A percentile compares a stretch with the other conserved stretches of the same genome.
Conservation (phyloP, 2,329 filamentous ascomycete species). For the Apiospora sp. region DNA sequence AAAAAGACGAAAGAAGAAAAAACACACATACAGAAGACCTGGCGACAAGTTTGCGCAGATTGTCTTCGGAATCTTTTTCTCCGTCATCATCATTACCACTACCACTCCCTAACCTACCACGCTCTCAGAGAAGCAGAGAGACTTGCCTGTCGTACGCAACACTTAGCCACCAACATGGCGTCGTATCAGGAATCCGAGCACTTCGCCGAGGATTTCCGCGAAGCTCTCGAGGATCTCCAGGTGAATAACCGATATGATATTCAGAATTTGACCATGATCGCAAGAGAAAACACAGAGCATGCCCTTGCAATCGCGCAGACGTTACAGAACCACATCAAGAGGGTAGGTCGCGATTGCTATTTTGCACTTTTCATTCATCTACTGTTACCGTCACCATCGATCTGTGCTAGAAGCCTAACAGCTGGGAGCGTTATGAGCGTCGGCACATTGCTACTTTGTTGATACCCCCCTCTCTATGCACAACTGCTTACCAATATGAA, state of each 20-base stretch:
- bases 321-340: slow-evolving; percentile 91
- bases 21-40: not conserved
- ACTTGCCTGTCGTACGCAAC: slow-evolving; percentile 27
- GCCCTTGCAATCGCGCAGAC: slow-evolving; percentile 91
- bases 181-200: slow-evolving; percentile 72
- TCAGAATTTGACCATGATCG: slow-evolving; percentile 95
- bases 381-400: not conserved
- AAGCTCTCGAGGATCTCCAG: slow-evolving; percentile 89
- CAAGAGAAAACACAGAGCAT: slow-evolving; percentile 95
- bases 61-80: not conserved
- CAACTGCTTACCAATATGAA: slow-evolving; percentile 48
- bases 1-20: slow-evolving; percentile 7
- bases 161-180: slow-evolving; percentile 50
- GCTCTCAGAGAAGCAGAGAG: slow-evolving; percentile 23
- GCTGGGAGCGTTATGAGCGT: not conserved
- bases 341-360: slow-evolving; percentile 70
- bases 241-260: slow-evolving; percentile 95
- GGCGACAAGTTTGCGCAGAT: not conserved
- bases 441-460: not conserved
- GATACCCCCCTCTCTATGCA: not conserved
- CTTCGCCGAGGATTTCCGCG: slow-evolving; percentile 93
- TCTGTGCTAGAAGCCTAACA: not conserved
- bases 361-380: slow-evolving; percentile 6
- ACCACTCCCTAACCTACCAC: slow-evolving; percentile 26
- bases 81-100: not conserved